Conservation (phyloP, 163 green algal species). For the Scenedesmus sp. region DNA sequence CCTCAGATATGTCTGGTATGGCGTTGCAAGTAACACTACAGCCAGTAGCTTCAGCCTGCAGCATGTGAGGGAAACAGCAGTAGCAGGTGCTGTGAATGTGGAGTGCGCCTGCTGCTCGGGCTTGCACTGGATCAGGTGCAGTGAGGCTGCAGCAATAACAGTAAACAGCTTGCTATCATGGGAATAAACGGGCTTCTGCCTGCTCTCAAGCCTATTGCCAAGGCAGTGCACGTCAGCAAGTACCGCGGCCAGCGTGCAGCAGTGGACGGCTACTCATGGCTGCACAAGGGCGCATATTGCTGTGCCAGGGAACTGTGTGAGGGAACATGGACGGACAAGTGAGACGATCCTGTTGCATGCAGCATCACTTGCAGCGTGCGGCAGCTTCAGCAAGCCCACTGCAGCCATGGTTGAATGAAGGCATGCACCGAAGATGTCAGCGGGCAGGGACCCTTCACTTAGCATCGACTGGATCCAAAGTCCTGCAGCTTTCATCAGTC, state of each 20-base stretch:
- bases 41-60: not conserved
- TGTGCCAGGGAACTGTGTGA: constrained; percentile 93
- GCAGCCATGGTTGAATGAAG: not conserved
- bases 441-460: not conserved
- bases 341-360: not conserved
- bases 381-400: not conserved
- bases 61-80: not conserved
- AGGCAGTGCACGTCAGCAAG: constrained; percentile 79
- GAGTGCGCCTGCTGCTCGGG: not conserved
- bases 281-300: constrained; percentile 94
- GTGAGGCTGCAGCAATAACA: not conserved
- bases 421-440: not conserved
- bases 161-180: constrained; percentile 69
- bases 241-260: constrained; percentile 87
- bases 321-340: constrained; percentile 83
- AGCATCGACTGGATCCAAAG: not conserved
- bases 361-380: not conserved
- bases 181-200: constrained; percentile 91
- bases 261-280: constrained; percentile 96
- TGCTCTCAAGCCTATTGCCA: constrained; percentile 83
- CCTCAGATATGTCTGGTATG: not conserved
- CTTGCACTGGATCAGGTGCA: not conserved
- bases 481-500: too few species aligned
- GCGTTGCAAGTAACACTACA: not conserved
- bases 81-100: constrained; percentile 9